Base-by-base conservation (phyloP, 257 asterid species). In the Knoxia roxburghii region DNA sequence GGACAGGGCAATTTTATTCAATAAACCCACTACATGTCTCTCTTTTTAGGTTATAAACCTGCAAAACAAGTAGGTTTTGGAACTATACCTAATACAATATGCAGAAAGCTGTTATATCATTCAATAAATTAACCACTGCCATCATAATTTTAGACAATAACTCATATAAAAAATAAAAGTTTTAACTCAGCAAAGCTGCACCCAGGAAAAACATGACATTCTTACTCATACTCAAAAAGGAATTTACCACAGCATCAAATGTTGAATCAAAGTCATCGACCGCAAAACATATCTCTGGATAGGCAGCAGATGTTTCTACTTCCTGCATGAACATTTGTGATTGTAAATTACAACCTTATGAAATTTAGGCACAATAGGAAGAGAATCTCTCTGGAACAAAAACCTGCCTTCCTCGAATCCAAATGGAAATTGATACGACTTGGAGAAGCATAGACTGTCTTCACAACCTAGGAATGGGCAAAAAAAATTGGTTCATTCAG, bases 261-360 rank as follows among this genome's bases (percentile, higher is more conserved):
- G 99, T 93, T 75, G 97, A 93, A 83, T 93, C 99, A 69, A 86
- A 93, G 73, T 93, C 99, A 75, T 93, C 99, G 68, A 93, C 99
- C 33, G 99, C 99, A 84, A 93, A 93, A 76, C 95, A 93, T 73
- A 93, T 86, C 68, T 93, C 99, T 71, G 99, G 99, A 82, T 93
- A 93, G 71, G 99, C 97, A 60, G 96, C 83, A 43, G 84, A 78
- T 35, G 99, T 93, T 81, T 93, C 95, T 58, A 79, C 92, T 85
- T 90, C 99, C 99, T 93, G 92, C 72, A 74, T 58, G 73, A 71
- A 75, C 54, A 69, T 26, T 23, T 18, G 55, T 46, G 53, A 77
- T 18, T 65, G 67, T 64, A 53, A 75, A 61, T 58, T 67, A 59
- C 60, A 54, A 68, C n/a, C 35, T 70, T 40, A 55, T 49, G 55